Percentiles rank a stretch among this genome's conserved stretches.
phyloP scores from a whole-genome alignment of 2,329 filamentous ascomycete species.

The Diaporthe citriasiana region DNA sequence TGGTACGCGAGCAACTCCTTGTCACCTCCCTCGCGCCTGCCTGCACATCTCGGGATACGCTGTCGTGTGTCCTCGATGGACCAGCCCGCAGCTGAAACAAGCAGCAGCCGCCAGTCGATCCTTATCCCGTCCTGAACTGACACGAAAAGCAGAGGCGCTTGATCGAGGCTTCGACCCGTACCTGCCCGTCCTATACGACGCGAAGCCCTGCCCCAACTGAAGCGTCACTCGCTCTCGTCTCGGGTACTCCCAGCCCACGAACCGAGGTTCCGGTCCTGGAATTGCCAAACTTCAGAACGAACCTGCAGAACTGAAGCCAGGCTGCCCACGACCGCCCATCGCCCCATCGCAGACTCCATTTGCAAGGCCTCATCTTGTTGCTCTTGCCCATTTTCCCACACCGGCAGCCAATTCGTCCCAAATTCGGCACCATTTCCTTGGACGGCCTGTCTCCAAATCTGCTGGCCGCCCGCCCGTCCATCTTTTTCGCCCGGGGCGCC shows the following conservation, averaged over 20 bases:
- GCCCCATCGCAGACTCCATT: neutral
- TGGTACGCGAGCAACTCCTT: conserved; percentile 9
- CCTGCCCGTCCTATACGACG: conserved; percentile 10
- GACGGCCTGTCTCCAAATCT: conserved; percentile 17
- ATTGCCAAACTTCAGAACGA: neutral
- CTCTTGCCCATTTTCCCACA: conserved; percentile 12
- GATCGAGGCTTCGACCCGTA: conserved; percentile 14
- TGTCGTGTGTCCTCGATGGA: conserved; percentile 8
- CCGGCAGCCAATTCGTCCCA: conserved; percentile 30
- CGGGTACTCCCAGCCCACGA: neutral
- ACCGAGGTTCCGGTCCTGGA: neutral
- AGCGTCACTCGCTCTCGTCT: neutral
- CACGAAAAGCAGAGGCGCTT: conserved; percentile 9
- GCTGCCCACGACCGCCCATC: neutral
- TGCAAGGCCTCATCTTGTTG: conserved; percentile 13
- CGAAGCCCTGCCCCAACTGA: conserved; percentile 11
- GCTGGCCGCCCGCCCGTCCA: neutral
- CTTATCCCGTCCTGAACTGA: conserved; percentile 31
- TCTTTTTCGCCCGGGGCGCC: conserved; percentile 27
- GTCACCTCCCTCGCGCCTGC: conserved; percentile 21
- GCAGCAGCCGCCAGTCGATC: conserved; percentile 28
- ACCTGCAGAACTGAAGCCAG: neutral
- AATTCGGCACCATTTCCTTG: conserved; percentile 10
- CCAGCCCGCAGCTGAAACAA: conserved; percentile 25
- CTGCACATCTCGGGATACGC: neutral